Evolutionary conservation across 495 filamentous ascomycete species (phyloP), one percentile per base, ranked within the genome.

Genomic region (Darksidea phi): DNA sequence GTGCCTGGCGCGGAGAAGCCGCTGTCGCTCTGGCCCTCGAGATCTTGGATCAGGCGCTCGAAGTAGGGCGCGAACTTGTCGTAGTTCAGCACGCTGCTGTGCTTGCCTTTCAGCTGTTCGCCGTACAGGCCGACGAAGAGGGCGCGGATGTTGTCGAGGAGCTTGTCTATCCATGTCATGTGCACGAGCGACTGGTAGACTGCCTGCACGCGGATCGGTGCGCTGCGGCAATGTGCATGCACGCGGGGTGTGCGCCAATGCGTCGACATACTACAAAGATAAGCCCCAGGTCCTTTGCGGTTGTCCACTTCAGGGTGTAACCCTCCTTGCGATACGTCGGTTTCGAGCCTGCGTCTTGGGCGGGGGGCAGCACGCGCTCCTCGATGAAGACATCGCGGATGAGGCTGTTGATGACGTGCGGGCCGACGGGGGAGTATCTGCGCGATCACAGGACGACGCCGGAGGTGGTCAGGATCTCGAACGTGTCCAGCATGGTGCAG

Each of bases 361-460:
- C 78, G 48, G 82, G 81, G 37, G 87, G 79, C 53, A 80, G 79
- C 32, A 87, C 86, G 70, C 85, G 86, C 74, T 97, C 94, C 76
- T 97, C 95, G 71, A 98, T 96, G 77, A 98, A 93, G 71, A 97
- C 87, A 73, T 97, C 91, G 72, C 84, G 84, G 78, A 98, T 95
- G 73, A 97, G 88, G 77, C 86, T 88, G 77, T 98, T 95, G 77
- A 98, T 84, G 48, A 97, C 78, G 66, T 87, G 86, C 20, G 88
- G 78, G 69, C 84, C 88, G 67, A 95, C 84, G 0, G 88, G 80
- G 34, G 84, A 84, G 73, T 94, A 96, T 3, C 84, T 87, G 69
- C 88, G 87, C 28, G 94, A 97, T 95, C 94, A 98, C 41, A 98
- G 81, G 43, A 98, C 94, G 51, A 98, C 91, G 25, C 94, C 94